Evolutionary conservation across 352 stramenopile species (phyloP), one percentile per base, ranked within the genome.

Genomic region (Aphanomyces invadans): DNA sequence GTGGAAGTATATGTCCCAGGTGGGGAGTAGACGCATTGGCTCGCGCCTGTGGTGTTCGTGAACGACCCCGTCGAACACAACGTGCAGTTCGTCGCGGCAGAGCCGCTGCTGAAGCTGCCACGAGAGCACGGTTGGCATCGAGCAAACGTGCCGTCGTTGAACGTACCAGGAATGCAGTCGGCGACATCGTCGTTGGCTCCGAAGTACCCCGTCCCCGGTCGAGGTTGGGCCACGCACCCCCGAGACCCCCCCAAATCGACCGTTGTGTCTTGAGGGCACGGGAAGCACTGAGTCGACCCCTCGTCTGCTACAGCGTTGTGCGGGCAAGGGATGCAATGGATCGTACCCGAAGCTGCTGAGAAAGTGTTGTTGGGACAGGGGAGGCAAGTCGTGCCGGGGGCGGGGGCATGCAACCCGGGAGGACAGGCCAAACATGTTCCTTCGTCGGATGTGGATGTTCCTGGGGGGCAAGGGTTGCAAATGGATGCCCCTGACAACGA

Each of bases 71-170:
- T 1, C 4, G 4, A 17, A 48, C 60, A 67, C 29, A 46, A 12
- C 4, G 25, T 15, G 49, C 60, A 67, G 17, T 19, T 32, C 2
- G 32, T 59, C 1, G 60, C 45, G 12, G 15, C 28, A 5, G 39
- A 5, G 4, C 25, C 4, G 21, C 19, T 28, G 19, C n/a, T 38
- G 1, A 21, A 21, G 17, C 38, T 44, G 4, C 60, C 60, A 21
- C 7, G 23, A 23, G 60, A 4, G 28, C 60, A 67, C 9, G n/a
- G 28, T 32, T 67, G 60, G 28, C 60, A 67, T 4, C 23, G 2
- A n/a, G 42, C 49, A 23, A 67, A 67, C 15, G 60, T 57, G 15
- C 60, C 44, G 26, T 67, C 54, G 44, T 67, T 67, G 45, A 67
- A 67, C 28, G 32, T 51, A 3, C 60, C 60, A 3, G 42, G 19